Conservation (phyloP, 306 rosid species). For the Chamaecrista fasciculata region DNA sequence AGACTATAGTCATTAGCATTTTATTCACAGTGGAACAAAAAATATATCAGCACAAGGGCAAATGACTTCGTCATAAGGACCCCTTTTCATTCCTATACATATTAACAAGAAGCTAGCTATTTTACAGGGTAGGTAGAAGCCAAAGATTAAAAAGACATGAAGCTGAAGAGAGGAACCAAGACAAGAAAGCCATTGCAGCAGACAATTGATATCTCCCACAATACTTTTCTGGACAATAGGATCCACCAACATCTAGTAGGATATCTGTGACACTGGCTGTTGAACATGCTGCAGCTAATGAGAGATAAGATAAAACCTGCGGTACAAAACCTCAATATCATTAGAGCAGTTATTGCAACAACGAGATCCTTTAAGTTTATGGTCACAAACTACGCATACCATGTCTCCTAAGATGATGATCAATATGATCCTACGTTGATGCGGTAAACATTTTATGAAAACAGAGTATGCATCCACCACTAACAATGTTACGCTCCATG, state of each 20-base stretch:
- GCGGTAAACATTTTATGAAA: constrained; percentile 54
- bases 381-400: constrained; percentile 40
- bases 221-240: constrained; percentile 50
- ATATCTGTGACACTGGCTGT: constrained; percentile 64
- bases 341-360: constrained; percentile 8
- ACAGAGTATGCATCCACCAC: constrained; percentile 77
- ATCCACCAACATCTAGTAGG: constrained; percentile 37
- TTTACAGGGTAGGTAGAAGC: constrained; percentile 65
- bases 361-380: neutral
- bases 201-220: constrained; percentile 80
- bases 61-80: constrained; percentile 35
- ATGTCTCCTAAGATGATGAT: constrained; percentile 66
- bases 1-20: constrained; percentile 8
- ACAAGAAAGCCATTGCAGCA: constrained; percentile 84
- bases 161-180: constrained; percentile 73
- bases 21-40: constrained; percentile 21
- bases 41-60: constrained; percentile 24
- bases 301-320: constrained; percentile 70
- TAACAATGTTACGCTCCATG: constrained; percentile 82
- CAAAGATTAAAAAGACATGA: constrained; percentile 82
- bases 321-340: constrained; percentile 12
- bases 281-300: constrained; percentile 81
- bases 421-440: constrained; percentile 53
- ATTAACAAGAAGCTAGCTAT: constrained; percentile 13
- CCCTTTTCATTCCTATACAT: constrained; percentile 31